These are phyloP conservation scores for Hemisphaericaspora nanyangensis DNA, from an alignment of 805 yeast genomes.

Conservation along the genomic window DNA sequence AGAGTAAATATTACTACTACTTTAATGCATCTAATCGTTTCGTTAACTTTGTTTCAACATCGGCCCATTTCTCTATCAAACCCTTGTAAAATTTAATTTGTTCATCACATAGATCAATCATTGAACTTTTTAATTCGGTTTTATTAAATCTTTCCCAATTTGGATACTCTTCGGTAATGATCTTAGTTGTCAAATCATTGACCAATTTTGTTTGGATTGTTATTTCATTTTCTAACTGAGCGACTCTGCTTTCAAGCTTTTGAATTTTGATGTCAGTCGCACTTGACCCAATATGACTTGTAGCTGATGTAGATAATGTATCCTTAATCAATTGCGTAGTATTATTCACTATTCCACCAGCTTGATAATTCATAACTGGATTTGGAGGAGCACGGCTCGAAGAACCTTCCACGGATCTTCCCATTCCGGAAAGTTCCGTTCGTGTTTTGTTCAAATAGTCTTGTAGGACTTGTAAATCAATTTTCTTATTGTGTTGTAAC, in stretches of 20 bases:
- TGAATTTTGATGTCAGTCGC: slow-evolving; percentile 42
- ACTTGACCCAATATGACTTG: slow-evolving; percentile 36
- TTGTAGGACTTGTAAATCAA: slow-evolving; percentile 82
- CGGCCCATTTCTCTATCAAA: slow-evolving; percentile 68
- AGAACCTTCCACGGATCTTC: slow-evolving; percentile 12
- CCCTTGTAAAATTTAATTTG: slow-evolving; percentile 71
- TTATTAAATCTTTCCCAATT: slow-evolving; percentile 79
- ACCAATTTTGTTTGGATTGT: slow-evolving; percentile 41
- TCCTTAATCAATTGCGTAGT: slow-evolving; percentile 46
- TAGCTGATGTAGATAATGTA: slow-evolving; percentile 47
- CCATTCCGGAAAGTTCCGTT: slow-evolving; percentile 48
- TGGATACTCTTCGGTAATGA: slow-evolving; percentile 49
- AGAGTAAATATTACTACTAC: too few species aligned
- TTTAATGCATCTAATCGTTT: slow-evolving; percentile 22
- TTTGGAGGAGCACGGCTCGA: slow-evolving; percentile 25
- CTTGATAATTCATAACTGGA: slow-evolving; percentile 21
- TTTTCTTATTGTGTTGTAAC: slow-evolving; percentile 83
- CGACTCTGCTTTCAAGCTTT: slow-evolving; percentile 39
- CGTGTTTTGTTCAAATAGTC: slow-evolving; percentile 74
- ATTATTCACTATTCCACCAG: slow-evolving; percentile 36
- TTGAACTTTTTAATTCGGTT: slow-evolving; percentile 66
- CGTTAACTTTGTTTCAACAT: slow-evolving; percentile 38
- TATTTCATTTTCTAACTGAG: slow-evolving; percentile 44
- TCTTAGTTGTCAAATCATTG: slow-evolving; percentile 42
- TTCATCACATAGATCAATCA: slow-evolving; percentile 69